Conservation (phyloP, 257 asterid genomes). For the Phtheirospermum japonicum region DNA sequence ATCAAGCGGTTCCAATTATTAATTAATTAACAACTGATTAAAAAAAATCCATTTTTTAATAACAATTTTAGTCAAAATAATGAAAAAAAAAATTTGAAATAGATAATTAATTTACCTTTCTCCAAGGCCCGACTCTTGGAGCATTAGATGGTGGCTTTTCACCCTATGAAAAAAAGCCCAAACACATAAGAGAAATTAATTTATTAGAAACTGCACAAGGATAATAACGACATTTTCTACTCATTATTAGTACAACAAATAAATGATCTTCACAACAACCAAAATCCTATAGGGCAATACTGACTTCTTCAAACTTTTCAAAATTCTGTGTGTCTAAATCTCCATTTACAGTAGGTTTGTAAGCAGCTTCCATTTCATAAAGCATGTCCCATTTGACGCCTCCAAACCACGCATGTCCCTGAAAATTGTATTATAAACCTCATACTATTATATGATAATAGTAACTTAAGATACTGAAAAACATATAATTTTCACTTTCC, state of each 20-base stretch:
- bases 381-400: constrained; percentile 77
- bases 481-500: no score
- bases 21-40: no score
- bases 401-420: constrained; percentile 93
- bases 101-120: no score
- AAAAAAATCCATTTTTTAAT: no score
- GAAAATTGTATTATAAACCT: constrained; percentile 25
- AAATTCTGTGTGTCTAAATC: constrained; percentile 95
- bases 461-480: no score
- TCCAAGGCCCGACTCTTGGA: constrained; percentile 97
- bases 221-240: no score
- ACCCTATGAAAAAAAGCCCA: constrained; percentile 53
- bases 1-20: no score
- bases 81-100: constrained; percentile 13
- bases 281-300: no score
- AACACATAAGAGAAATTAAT: background rate
- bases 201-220: no score
- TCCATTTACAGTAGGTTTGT: constrained; percentile 80
- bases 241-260: no score
- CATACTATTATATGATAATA: constrained; percentile 9
- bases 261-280: no score
- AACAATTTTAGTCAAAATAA: no score
- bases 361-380: constrained; percentile 95
- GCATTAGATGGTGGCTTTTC: constrained; percentile 57
- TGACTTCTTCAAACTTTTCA: constrained; percentile 85